Evolutionary conservation across 2,329 filamentous ascomycete genomes (phyloP), one percentile per base, ranked within the genome.

Genomic region (Diaporthe velutina): DNA sequence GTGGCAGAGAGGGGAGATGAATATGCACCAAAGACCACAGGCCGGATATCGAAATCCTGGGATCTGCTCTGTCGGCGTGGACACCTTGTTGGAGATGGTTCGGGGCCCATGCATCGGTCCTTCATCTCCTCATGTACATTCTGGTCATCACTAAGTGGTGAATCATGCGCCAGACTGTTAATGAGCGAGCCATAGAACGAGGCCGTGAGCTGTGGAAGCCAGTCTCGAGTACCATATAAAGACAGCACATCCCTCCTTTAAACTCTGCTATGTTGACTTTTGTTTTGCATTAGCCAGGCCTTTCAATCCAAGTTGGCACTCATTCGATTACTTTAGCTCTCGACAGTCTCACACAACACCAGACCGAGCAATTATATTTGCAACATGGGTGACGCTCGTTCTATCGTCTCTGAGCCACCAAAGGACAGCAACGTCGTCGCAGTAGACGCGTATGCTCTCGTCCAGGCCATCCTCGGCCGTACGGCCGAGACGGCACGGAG

Each of bases 381-480:
- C 75, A 75, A 67, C n/a, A 76, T 76, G 75, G 75, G 75, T 73
- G 75, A 76, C 73, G 66, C 70, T 38, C 73, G 75, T 40, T 68
- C 60, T 28, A 74, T 74, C 40, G n/a, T 50, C 57, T 45, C 73
- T 17, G 75, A 71, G 28, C 45, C 73, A 19, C 60, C 67, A 7
- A 68, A 66, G 58, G 71, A 73, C 33, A 45, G 33, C 8, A 81
- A 82, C 7, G 71, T 75, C 70, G 70, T 77, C 50, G 73, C 79
- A 71, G 80, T 84, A 45, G 83, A 84, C 77, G 80, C 82, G 13
- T 83, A 82, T 60, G 82, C 82, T 40, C 80, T 85, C 12, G 82
- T 85, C 2, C 83, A 85, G 77, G 83, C 83, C 52, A 79, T 85
- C 61, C 82, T 84, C 2, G 83, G 82, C 28, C 81, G 80, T 50